Evolutionary conservation across 73 alveolate species (phyloP).

Genomic region (Paramecium biaurelia): DNA sequence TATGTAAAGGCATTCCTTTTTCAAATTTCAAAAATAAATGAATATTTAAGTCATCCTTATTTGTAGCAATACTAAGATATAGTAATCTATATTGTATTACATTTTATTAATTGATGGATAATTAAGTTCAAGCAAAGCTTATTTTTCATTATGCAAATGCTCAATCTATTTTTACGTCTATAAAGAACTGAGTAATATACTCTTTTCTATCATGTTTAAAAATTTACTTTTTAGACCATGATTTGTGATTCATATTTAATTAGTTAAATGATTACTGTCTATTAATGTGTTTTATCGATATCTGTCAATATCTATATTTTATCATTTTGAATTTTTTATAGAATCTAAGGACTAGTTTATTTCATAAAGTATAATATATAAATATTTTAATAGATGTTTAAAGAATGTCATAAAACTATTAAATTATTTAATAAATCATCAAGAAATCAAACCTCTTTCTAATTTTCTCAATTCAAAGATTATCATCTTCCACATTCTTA

Average conservation of each 20-base stretch:
- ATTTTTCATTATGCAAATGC: conserved; percentile 54
- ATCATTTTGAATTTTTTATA: not conserved
- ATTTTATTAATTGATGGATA: conserved; percentile 50
- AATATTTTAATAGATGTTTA: not conserved
- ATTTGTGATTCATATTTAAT: not conserved
- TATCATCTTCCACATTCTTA: conserved; percentile 46
- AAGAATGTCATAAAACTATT: not conserved
- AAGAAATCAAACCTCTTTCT: conserved; percentile 12
- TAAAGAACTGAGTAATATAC: not conserved
- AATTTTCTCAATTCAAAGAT: conserved; percentile 41
- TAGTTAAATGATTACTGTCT: not conserved
- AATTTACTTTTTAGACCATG: not conserved
- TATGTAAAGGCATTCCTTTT: conserved; percentile 61
- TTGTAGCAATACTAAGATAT: not conserved
- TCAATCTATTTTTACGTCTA: not conserved
- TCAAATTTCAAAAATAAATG: conserved; percentile 19
- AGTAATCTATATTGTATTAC: not conserved
- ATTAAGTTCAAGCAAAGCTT: conserved; percentile 31
- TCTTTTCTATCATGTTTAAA: not conserved
- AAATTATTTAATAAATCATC: not conserved
- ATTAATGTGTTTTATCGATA: not conserved
- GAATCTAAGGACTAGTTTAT: not conserved
- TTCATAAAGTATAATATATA: not conserved
- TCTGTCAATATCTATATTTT: not conserved
- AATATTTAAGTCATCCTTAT: not conserved